Base-by-base conservation (phyloP, 1,139 yeast species). In the Entelexis sorbosivorans region DNA sequence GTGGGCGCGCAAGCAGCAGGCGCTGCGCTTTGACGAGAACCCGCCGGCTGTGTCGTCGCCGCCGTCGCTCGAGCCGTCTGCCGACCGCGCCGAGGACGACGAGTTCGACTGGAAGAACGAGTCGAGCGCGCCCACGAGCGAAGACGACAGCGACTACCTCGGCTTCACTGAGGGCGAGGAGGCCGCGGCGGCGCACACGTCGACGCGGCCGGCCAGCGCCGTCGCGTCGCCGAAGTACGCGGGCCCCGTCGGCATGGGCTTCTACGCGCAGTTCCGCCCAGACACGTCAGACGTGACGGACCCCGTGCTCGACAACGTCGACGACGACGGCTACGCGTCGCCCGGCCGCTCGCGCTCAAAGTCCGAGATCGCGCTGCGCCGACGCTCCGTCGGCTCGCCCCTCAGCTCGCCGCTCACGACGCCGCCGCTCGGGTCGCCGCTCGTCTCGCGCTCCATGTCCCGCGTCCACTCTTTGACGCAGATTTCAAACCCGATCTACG, bases 261-360 rank as follows among this genome's bases (percentile, higher is more conserved):
- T 50, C 45, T 47, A 47, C 33, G 42, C 53, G n/a, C 53, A 42
- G 31, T 50, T 39, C 46, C 36, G 53, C 24, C 52, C 50, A 20
- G 31, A 34, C 31, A 11, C 24, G 17, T 17, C 34, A 2, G 44
- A 22, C 34, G 9, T 16, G 11, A 13, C 34, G 16, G 24, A 13
- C 26, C 8, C 29, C 16, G 19, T 24, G 31, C 38, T 8, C 16
- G 53, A 50, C 17, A 42, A 49, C 20, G 38, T 22, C n/a, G 29
- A 34, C 31, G 52, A 45, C 24, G 53, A 50, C 28, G 53, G 53
- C 14, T 50, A 50, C 34, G 38, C 29, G n/a, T 46, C 50, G 11
- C 50, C 47, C 24, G 50, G 47, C 26, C 34, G 38, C 14, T 46
- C 49, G 19, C 45, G 45, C 38, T 42, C 45, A 20, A 26, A 36